Evolutionary conservation across 2,329 filamentous ascomycete genomes (phyloP), one percentile per base, ranked within the genome.

Genomic region (Aureobasidium sp.): DNA sequence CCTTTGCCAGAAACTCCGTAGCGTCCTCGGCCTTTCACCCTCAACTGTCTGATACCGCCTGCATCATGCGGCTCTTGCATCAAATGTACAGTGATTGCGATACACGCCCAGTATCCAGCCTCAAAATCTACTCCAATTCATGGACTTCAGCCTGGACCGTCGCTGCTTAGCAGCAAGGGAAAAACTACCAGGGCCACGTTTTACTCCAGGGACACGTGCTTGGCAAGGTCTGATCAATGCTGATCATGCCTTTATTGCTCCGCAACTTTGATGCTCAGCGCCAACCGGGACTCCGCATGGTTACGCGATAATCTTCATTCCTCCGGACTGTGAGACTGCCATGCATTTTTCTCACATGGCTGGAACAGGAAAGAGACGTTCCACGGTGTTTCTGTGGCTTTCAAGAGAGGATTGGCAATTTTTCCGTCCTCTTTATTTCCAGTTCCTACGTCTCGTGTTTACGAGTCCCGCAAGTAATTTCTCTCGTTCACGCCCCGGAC

Each of bases 61-160:
- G 57, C 45, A 59, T 42, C 45, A 59, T 59, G 57, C 57, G 37
- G 57, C 45, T 59, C 45, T 42, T 59, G 57, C 57, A 59, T 59
- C 36, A 16, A 36, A 21, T 41, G 34, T 32, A n/a, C 45, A 50
- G 39, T 32, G 36, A 16, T 42, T 49, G 45, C 37, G 34, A 42
- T 48, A 59, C 42, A 7, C 25, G 3, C 25, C 10, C 42, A 27
- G 30, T 39, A 37, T 48, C 32, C 54, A 59, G 34, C 34, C 21
- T 37, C 34, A 9, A 59, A 57, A 21, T 34, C n/a, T 25, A 49
- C 37, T 16, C 13, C 57, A 27, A 42, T 5, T 49, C 34, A 34
- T 48, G 21, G 57, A 50, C 36, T 47, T 41, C 32, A 48, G 42
- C 34, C 57, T 50, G 45, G 44, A 42, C 25, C 34, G 36, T 58